Conservation (phyloP, 2,329 filamentous ascomycete genomes). For the Microsporum audouinii region DNA sequence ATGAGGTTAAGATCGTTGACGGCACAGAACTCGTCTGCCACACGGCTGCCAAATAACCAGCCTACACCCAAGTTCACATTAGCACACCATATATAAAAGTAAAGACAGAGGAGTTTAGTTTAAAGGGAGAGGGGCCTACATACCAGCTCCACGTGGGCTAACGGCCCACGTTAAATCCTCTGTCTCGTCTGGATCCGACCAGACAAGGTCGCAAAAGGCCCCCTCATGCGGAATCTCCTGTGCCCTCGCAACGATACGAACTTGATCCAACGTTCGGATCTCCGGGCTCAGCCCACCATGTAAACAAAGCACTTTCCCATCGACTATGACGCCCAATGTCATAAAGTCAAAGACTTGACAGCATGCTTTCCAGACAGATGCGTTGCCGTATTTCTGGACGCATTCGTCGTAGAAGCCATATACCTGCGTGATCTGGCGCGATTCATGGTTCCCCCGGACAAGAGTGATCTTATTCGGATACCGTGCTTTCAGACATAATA, state of each 20-base stretch:
- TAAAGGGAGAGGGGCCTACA: constrained; percentile 37
- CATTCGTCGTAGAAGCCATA: constrained; percentile 99
- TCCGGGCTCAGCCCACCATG: constrained; percentile 95
- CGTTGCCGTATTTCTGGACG: constrained; percentile 95
- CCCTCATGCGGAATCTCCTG: constrained; percentile 98
- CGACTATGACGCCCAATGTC: constrained; percentile 89
- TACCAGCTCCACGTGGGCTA: constrained; percentile 77
- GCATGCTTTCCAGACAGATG: constrained; percentile 98
- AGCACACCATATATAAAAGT: neutral
- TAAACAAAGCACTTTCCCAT: constrained; percentile 98
- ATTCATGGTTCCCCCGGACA: constrained; percentile 97
- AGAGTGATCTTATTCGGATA: constrained; percentile 97
- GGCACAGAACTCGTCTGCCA: constrained; percentile 83
- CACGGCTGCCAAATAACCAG: constrained; percentile 15
- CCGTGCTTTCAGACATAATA: constrained; percentile 48
- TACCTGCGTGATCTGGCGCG: constrained; percentile 95
- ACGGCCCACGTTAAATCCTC: constrained; percentile 81
- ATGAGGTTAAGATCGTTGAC: constrained; percentile 96
- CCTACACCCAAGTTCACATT: constrained; percentile 4
- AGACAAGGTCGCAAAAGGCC: constrained; percentile 94
- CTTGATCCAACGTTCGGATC: constrained; percentile 91
- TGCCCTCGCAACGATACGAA: constrained; percentile 85
- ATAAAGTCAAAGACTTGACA: constrained; percentile 98
- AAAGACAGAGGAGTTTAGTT: neutral
- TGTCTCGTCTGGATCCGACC: constrained; percentile 91